Conservation (phyloP, 495 filamentous ascomycete genomes). For the Penicilliopsis zonata region DNA sequence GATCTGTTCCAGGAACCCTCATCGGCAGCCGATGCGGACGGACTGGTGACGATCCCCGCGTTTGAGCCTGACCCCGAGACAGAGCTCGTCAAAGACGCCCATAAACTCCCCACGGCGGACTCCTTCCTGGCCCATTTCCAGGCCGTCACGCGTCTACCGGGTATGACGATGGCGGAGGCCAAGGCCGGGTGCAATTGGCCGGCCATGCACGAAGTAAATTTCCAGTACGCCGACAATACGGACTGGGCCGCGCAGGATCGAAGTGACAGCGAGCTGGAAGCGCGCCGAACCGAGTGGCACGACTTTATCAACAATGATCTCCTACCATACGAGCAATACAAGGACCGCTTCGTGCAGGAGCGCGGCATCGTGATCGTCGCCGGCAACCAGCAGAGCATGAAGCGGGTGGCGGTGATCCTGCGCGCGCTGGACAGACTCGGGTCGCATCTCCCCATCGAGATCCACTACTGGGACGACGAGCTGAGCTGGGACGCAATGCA, state of each 20-base stretch:
- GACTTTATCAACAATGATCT: slow-evolving; percentile 7
- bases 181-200: slow-evolving; percentile 10
- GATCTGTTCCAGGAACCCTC: too few species aligned
- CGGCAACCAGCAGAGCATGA: slow-evolving; percentile 11
- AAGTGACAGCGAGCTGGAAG: slow-evolving; percentile 6
- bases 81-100: slow-evolving; percentile 7
- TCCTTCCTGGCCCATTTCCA: slow-evolving; percentile 11
- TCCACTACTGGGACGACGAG: slow-evolving; percentile 17
- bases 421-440: slow-evolving; percentile 7
- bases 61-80: too few species aligned
- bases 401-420: slow-evolving; percentile 10
- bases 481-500: slow-evolving; percentile 3
- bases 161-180: slow-evolving; percentile 9
- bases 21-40: too few species aligned
- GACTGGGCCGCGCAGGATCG: slow-evolving; percentile 9
- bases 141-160: slow-evolving; percentile 6
- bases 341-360: slow-evolving; percentile 10
- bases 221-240: slow-evolving; percentile 7
- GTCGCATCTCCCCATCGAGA: slow-evolving; percentile 12
- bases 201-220: slow-evolving; percentile 7
- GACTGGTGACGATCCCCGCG: too few species aligned
- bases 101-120: slow-evolving; percentile 11
- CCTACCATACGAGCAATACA: slow-evolving; percentile 6
- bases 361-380: slow-evolving; percentile 16
- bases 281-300: slow-evolving; percentile 9